These are phyloP conservation scores for Apiotrichum gracile DNA, from an alignment of 1,284 basidiomycete genomes.

Conservation along the genomic window DNA sequence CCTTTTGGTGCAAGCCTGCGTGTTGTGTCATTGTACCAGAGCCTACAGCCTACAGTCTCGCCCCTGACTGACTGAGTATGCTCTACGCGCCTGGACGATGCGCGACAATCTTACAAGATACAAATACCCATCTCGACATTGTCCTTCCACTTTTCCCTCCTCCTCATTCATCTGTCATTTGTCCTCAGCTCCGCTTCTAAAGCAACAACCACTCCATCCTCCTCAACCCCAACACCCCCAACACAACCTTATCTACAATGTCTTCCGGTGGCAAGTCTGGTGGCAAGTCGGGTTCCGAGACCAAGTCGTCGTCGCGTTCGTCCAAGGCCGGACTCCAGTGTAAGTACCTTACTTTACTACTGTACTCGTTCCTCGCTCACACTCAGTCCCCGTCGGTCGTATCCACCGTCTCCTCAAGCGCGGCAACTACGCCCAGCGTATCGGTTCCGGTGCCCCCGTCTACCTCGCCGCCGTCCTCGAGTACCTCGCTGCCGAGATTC, in stretches of 20 bases:
- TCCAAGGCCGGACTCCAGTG: conserved; percentile 73
- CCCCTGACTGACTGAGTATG: too few relatives aligned
- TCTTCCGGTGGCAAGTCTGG: conserved; percentile 52
- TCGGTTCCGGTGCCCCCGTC: conserved; percentile 54
- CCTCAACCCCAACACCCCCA: conserved; percentile 20
- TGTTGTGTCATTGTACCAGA: too few relatives aligned
- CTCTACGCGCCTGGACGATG: too few relatives aligned
- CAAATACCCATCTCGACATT: background rate
- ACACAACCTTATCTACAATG: conserved; percentile 49
- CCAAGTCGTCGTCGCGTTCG: conserved; percentile 64
- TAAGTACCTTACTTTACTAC: conserved; percentile 18
- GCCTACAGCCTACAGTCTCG: too few relatives aligned
- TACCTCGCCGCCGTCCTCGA: conserved; percentile 66
- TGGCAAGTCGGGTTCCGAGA: conserved; percentile 50
- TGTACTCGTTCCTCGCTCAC: conserved; percentile 20
- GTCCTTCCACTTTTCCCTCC: conserved; percentile 10
- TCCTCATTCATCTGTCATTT: conserved; percentile 15
- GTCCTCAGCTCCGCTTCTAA: background rate
- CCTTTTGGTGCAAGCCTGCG: too few relatives aligned
- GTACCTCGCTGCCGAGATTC: conserved; percentile 76
- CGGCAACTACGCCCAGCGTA: conserved; percentile 77
- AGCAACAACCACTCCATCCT: conserved; percentile 15
- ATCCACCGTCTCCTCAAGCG: conserved; percentile 79
- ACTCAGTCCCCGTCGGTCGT: conserved; percentile 70
- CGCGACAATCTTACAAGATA: too few relatives aligned